Base-by-base conservation (phyloP, 257 asterid genomes). In the Salvia hispanica region DNA sequence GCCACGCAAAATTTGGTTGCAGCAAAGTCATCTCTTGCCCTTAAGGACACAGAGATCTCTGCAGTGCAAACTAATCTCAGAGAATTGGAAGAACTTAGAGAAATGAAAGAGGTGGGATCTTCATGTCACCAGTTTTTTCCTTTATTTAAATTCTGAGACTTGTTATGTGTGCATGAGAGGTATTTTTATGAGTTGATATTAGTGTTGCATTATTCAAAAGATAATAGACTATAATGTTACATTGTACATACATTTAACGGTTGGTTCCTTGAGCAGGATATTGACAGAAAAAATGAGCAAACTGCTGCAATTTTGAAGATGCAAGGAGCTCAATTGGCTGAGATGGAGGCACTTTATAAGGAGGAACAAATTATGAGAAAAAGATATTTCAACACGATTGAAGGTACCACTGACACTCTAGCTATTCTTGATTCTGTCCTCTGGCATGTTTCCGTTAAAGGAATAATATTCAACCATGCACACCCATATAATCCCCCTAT, bases 261-360 rank as follows among this genome's bases (percentile, higher is more conserved):
- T 4, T 52, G 54, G 36, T 56, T 45, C 42, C 58, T 48, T 70
- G 44, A 54, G 70, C 70, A 94, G 99, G 98, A 94, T 58, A 91
- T 94, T 57, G 98, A 89, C 76, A 74, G 98, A 63, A 91, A 91
- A 81, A 94, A 94, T 81, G 96, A 89, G 83, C 99, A 94, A 79
- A 89, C 97, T 67, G 99, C 96, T 64, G 83, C 95, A 69, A 87
- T 94, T 70, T 84, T 94, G 76, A 94, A 87, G 81, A 88, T 87
- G 96, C 99, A 94, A 89, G 96, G 91, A 62, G 84, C 91, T 74
- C 99, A 91, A 75, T 80, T 94, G 76, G 93, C 93, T 64, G 99
- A 94, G 83, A 89, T 87, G 87, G 96, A 91, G 79, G 57, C 85
- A 55, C 98, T 94, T 71, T 94, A 94, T 76, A 91, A 84, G 78